Base-by-base conservation (phyloP, 352 stramenopile genomes). In the Phytophthora capsici region DNA sequence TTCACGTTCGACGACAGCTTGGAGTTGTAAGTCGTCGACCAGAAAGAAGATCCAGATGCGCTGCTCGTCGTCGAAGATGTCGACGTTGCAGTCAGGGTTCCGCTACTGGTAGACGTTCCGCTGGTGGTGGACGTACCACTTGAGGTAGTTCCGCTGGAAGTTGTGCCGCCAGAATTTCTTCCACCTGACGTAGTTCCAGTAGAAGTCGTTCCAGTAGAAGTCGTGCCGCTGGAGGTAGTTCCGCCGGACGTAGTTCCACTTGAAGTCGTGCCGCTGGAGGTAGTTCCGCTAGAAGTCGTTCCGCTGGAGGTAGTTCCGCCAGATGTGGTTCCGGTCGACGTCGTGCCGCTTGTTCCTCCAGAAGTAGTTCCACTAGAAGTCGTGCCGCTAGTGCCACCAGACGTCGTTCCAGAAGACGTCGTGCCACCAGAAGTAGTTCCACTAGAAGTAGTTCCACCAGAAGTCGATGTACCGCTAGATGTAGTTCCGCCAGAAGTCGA, bases 11-110 rank as follows among this genome's bases (percentile, higher is more conserved):
- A 48, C 26, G 80, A 81, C 43, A 88, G 53, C n/a, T 47, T 38
- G 17, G 58, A 38, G 63, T 88, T 77, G 67, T 91, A 91, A 28
- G 84, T 84, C 41, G 82, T 45, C 14, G 69, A 77, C 70, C 70
- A 78, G 37, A 74, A 78, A 12, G 65, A 66, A 32, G 60, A 67
- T 74, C 66, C 73, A 25, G 47, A 82, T 20, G 48, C 69, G 53
- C 20, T 86, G 55, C 19, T 78, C 34, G 22, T 83, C 40, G 37
- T 63, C 6, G 54, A 65, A 43, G 43, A 62, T 19, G 49, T 74
- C 52, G 63, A 66, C 1, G 66, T 68, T 23, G 57, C 52, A 1
- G 56, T 51, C 32, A 71, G 61, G 3, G 55, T 52, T 0, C 48
- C 45, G 26, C 38, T 57, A n/a, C 10, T 51, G 12, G 63, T 66